A percentile compares a stretch with the other conserved stretches of the same genome.
Evolutionary conservation across 306 rosid species (phyloP).

Genomic region (Citrullus amarus): DNA sequence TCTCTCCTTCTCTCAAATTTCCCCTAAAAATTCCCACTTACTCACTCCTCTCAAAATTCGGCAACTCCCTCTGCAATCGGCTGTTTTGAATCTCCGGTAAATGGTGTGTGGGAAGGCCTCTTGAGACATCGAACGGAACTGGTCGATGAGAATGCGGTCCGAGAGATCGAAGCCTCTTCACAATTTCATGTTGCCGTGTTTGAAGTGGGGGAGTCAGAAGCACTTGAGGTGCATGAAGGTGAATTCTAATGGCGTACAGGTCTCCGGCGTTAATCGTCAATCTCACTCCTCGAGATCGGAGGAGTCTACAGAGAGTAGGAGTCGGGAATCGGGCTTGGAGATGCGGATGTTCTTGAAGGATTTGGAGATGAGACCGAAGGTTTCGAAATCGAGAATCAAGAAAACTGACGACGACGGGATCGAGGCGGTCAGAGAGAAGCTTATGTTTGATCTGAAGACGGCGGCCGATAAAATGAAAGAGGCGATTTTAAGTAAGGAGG

Average conservation of each 20-base stretch:
- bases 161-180: constrained; percentile 77
- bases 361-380: constrained; percentile 17
- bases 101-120: constrained; percentile 43
- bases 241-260: constrained; percentile 7
- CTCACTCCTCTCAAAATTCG: neutral
- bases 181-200: constrained; percentile 73
- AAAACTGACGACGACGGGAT: constrained; percentile 44
- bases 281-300: constrained; percentile 22
- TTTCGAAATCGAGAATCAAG: constrained; percentile 24
- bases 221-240: constrained; percentile 61
- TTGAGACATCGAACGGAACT: constrained; percentile 7
- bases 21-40: neutral
- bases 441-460: constrained; percentile 69
- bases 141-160: constrained; percentile 47
- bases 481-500: constrained; percentile 47
- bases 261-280: constrained; percentile 34
- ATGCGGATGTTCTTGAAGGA: constrained; percentile 17
- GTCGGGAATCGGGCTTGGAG: constrained; percentile 23
- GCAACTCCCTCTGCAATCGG: neutral
- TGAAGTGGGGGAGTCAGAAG: constrained; percentile 88
- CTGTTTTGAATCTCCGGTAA: neutral
- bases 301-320: constrained; percentile 15
- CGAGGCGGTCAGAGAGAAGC: constrained; percentile 74
- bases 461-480: constrained; percentile 63
- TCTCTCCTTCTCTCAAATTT: neutral